A percentile compares a stretch with the other conserved stretches of the same genome.
Conservation (phyloP, 257 asterid genomes). For the Solanum etuberosum region DNA sequence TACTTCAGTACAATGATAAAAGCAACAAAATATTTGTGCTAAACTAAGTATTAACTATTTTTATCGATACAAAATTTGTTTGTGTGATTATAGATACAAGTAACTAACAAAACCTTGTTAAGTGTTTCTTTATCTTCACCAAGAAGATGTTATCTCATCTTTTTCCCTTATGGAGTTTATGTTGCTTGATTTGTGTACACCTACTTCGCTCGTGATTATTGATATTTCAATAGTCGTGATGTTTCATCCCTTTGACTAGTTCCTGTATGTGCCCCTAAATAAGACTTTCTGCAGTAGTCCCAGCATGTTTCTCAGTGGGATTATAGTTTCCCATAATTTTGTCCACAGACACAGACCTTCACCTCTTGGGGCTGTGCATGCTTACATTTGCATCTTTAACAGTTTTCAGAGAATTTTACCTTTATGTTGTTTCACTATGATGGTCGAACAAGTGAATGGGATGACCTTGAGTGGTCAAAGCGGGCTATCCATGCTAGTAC, state of each 20-base stretch:
- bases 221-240: background rate
- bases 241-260: background rate
- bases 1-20: background rate
- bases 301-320: background rate
- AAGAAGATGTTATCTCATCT: background rate
- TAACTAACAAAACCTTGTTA: background rate
- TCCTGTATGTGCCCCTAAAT: background rate
- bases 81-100: background rate
- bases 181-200: background rate
- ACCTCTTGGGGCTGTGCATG: background rate
- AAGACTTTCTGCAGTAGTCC: background rate
- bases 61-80: background rate
- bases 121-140: background rate
- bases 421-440: conserved; percentile 84
- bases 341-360: background rate
- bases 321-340: background rate
- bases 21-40: background rate
- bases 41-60: background rate
- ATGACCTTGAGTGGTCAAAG: conserved; percentile 87
- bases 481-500: conserved; percentile 70
- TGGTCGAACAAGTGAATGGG: conserved; percentile 85
- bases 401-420: conserved; percentile 84
- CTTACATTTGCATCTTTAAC: conserved; percentile 20
- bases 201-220: background rate
- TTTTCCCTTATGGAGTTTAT: background rate